Conservation (phyloP, 2,329 filamentous ascomycete species). For the Teratosphaeriaceae sp. region DNA sequence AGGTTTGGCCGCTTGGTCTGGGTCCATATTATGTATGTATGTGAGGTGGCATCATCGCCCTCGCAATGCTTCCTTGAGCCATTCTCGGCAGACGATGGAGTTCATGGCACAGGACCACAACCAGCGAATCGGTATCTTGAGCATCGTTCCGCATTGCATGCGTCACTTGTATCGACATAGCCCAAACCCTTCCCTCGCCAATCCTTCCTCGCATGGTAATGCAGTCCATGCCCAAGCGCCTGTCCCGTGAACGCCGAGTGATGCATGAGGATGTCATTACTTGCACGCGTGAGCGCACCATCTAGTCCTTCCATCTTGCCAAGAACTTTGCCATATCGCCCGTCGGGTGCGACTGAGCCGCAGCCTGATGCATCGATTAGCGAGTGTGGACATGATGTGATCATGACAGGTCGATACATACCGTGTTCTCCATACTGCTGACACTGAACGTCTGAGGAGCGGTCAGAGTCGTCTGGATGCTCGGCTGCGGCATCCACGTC, state of each 20-base stretch:
- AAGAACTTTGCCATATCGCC: conserved; percentile 53
- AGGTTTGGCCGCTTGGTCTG: no score
- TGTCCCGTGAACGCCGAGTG: background rate
- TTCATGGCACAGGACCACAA: no score
- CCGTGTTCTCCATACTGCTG: conserved; percentile 51
- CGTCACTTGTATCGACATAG: no score
- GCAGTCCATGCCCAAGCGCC: conserved; percentile 3
- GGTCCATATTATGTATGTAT: no score
- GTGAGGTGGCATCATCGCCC: no score
- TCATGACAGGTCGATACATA: conserved; percentile 32
- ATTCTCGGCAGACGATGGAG: no score
- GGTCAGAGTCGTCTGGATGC: conserved; percentile 46
- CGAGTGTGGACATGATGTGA: background rate
- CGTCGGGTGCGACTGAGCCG: conserved; percentile 45
- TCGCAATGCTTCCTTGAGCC: no score
- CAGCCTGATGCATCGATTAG: conserved; percentile 36
- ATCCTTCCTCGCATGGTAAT: background rate
- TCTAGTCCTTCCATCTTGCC: conserved; percentile 53
- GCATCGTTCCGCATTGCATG: no score
- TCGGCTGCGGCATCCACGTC: conserved; percentile 40
- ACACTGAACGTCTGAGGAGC: conserved; percentile 45
- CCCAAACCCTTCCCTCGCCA: background rate
- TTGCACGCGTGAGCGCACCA: background rate
- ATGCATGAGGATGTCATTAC: background rate
- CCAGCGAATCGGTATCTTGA: no score